Percentiles rank a stretch among this genome's conserved stretches.
Conservation (phyloP, 1,284 basidiomycete genomes). For the Apiotrichum veenhuisii region DNA sequence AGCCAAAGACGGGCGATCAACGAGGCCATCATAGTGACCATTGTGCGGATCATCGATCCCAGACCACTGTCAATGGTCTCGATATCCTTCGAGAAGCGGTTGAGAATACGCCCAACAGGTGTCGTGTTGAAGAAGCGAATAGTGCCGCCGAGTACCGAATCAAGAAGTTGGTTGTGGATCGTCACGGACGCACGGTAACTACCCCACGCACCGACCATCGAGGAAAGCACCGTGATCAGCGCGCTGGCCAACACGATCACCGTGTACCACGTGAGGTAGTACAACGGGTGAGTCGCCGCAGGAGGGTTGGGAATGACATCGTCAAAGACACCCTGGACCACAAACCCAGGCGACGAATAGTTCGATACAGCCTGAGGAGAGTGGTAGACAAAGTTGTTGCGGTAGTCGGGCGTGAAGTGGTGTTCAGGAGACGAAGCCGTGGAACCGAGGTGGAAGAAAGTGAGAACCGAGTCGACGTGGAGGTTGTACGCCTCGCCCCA, state of each 20-base stretch:
- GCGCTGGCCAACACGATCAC: slow-evolving; percentile 33
- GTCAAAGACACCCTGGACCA: slow-evolving; percentile 3
- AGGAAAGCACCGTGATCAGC: slow-evolving; percentile 38
- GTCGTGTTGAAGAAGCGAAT: slow-evolving; percentile 49
- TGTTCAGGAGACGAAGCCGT: neutral
- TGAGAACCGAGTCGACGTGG: slow-evolving; percentile 22
- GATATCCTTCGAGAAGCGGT: slow-evolving; percentile 74
- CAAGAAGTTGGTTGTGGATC: slow-evolving; percentile 43
- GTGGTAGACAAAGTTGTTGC: slow-evolving; percentile 33
- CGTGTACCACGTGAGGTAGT: slow-evolving; percentile 51
- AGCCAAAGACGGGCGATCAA: slow-evolving; percentile 62
- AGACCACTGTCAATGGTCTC: slow-evolving; percentile 71
- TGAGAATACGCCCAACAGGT: slow-evolving; percentile 61
- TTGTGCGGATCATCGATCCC: slow-evolving; percentile 65
- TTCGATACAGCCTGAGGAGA: neutral
- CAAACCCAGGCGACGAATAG: neutral
- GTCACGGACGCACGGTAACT: slow-evolving; percentile 56
- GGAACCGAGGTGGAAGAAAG: slow-evolving; percentile 18
- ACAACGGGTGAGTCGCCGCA: slow-evolving; percentile 45
- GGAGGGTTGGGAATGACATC: slow-evolving; percentile 32
- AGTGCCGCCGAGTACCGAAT: slow-evolving; percentile 36
- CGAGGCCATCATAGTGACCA: slow-evolving; percentile 67
- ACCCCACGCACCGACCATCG: slow-evolving; percentile 41
- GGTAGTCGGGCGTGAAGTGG: slow-evolving; percentile 19
- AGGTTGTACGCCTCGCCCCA: slow-evolving; percentile 49